Base-by-base conservation (phyloP, 352 stramenopile species). In the Nothophytophthora sp. region DNA sequence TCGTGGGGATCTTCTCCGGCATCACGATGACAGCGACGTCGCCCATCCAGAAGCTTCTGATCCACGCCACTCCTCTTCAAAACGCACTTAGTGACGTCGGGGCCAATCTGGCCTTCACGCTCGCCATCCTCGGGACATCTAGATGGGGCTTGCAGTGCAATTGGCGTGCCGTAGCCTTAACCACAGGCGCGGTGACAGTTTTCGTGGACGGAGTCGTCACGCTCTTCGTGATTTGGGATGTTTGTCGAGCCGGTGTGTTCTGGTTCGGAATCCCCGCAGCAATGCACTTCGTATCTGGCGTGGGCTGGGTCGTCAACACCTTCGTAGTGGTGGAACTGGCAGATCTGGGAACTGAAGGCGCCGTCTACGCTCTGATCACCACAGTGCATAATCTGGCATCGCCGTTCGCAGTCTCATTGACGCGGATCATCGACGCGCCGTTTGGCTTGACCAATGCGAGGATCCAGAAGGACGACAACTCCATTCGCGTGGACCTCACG, bases 161-260 rank as follows among this genome's bases (percentile, higher is more conserved):
- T 52, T 81, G 64, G 66, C 65, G 51, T 22, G 3, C 25, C 19
- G 50, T 61, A 5, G 53, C 74, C 36, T 49, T 70, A 18, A 20
- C 47, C 18, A 48, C 40, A 2, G 46, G 63, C 35, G 19, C 70
- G 11, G 23, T 45, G 2, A 55, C 72, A 20, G 56, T 81, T 12
- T 15, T 56, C 6, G 52, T 71, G 20, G 71, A 81, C 42, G 28
- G 36, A 3, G 20, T 63, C 1, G 51, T 60, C 8, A 73, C 61
- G 15, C 63, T 79, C 25, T 19, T 75, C 27, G 74, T 66, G 25
- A 71, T 76, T 48, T 82, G 68, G 71, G 42, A 77, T 34, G 60
- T 82, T 1, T 49, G 64, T 4, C 64, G 66, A 23, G 73, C 55
- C 44, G 70, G 82, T 36, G 82, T 70, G 70, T 74, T 85, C 59